Conservation (phyloP, 1,139 yeast genomes). For the Taphrina sp. region DNA sequence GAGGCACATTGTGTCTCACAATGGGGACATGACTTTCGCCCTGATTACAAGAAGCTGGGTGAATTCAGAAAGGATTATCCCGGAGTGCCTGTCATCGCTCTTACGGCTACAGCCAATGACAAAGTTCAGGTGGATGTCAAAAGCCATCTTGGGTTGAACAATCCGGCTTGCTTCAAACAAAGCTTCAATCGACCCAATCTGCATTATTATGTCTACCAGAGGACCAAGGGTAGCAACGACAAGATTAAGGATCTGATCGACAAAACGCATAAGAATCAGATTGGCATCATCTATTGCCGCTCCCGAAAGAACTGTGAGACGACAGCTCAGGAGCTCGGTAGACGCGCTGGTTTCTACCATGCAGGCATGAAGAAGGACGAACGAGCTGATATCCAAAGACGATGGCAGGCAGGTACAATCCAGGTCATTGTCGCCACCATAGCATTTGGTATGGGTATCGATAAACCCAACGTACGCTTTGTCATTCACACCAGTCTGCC, state of each 20-base stretch:
- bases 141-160: conserved; percentile 61
- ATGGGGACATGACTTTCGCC: conserved; percentile 99
- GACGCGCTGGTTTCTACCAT: conserved; percentile 57
- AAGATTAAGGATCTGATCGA: conserved; percentile 61
- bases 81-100: conserved; percentile 84
- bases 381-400: conserved; percentile 63
- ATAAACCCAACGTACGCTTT: conserved; percentile 89
- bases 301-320: conserved; percentile 86
- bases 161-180: conserved; percentile 57
- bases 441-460: conserved; percentile 99
- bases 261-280: conserved; percentile 54
- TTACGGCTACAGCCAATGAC: conserved; percentile 96
- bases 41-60: conserved; percentile 83
- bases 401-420: conserved; percentile 74
- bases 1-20: conserved; percentile 98
- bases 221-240: conserved; percentile 52
- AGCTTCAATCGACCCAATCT: conserved; percentile 89
- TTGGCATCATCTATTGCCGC: conserved; percentile 93
- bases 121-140: conserved; percentile 84
- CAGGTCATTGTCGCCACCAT: conserved; percentile 92
- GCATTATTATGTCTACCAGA: conserved; percentile 70
- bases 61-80: conserved; percentile 73
- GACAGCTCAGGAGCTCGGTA: conserved; percentile 60
- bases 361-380: conserved; percentile 89
- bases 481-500: conserved; percentile 91